Base-by-base conservation (phyloP, 2,329 filamentous ascomycete species). In the Microcyclospora pomicola region DNA sequence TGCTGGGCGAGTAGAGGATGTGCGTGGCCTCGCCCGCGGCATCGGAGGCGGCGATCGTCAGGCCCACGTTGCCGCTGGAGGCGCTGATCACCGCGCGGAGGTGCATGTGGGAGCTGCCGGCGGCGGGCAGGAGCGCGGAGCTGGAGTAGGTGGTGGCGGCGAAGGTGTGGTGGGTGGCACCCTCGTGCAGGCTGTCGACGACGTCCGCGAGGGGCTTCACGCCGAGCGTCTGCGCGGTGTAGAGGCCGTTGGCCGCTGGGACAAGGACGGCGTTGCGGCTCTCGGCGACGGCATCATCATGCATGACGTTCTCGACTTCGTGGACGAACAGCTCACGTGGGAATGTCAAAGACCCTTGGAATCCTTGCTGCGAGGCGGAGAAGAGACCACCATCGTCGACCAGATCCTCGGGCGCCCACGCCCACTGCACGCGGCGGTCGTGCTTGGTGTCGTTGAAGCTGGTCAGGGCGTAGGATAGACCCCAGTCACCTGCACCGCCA, bases 361-460 rank as follows among this genome's bases (percentile, higher is more conserved):
- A 68, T 5, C 63, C 64, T 45, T 61, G 56, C 44, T 67, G 64
- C 2, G 36, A 53, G 14, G 60, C 48, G 24, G 51, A 60, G 49
- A 64, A 66, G 39, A 59, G 39, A 14, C 54, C 57, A 13, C 42
- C 50, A 34, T 59, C 59, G 7, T 47, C 56, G 24, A 51, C 43
- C 37, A 60, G 54, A 40, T 67, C 64, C 38, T 68, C 65, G 4
- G 58, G 60, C 2, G 60, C 56, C 65, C 64, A 68, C 5, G 62
- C 64, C 55, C 62, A 67, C 37, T 66, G 63, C 12, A 68, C 59
- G 33, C 65, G 62, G 14, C 65, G 60, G 44, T 66, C 56, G 52
- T 65, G 59, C 58, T 67, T 68, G 19, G 62, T 61, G 45, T 68
- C 64, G 43, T 64, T 60, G 58, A 68, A 67, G 44, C 59, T 64